These are phyloP conservation scores for Phallus indusiatus DNA, from an alignment of 768 basidiomycete genomes.

Conservation along the genomic window DNA sequence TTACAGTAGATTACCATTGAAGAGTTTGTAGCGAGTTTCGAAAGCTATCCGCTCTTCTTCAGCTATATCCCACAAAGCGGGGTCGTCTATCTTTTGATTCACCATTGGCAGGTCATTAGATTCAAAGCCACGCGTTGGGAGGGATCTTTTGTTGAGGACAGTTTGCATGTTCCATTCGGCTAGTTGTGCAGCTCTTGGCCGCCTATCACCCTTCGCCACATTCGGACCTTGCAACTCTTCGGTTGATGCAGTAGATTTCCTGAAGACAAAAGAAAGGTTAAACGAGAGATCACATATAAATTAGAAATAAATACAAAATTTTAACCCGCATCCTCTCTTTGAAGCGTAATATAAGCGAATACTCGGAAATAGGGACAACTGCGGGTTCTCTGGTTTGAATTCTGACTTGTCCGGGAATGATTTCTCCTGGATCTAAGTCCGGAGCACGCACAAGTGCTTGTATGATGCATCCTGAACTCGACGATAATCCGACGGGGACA, in stretches of 20 bases:
- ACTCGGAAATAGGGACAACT: neutral
- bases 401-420: slow-evolving; percentile 2
- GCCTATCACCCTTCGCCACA: no score
- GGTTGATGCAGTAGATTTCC: no score
- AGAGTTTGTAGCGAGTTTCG: neutral
- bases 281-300: no score
- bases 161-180: neutral
- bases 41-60: slow-evolving; percentile 3
- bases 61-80: neutral
- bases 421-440: neutral
- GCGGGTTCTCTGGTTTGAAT: neutral
- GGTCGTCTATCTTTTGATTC: neutral
- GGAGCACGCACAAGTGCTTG: slow-evolving; percentile 2
- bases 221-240: no score
- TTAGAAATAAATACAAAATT: neutral
- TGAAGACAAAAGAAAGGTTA: no score
- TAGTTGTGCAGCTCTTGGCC: no score
- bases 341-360: neutral
- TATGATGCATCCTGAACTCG: neutral
- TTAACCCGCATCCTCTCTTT: neutral
- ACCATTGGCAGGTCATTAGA: no score
- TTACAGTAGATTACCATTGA: neutral
- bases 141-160: no score
- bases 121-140: no score
- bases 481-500: no score